Evolutionary conservation across 2,329 filamentous ascomycete species (phyloP).

Genomic region (Nothophaeocryptopus gaeumannii): DNA sequence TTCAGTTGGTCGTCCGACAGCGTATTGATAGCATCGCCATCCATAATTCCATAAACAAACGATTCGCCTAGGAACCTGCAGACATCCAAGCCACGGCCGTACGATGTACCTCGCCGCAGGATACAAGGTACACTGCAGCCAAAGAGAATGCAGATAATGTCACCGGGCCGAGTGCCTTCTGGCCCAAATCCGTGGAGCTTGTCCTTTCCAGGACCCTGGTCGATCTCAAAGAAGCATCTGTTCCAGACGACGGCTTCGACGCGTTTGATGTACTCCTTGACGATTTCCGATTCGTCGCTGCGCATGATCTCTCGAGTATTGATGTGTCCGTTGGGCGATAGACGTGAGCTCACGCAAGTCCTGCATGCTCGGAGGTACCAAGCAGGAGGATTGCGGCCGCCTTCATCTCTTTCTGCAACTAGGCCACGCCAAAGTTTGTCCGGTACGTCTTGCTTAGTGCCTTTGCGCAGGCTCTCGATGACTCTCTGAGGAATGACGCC

Average conservation of each 20-base stretch:
- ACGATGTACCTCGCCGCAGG: conserved; percentile 4
- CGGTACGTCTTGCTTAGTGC: not conserved
- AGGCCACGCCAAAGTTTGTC: conserved; percentile 21
- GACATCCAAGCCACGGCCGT: not conserved
- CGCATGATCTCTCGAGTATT: not conserved
- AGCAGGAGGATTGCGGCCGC: conserved; percentile 12
- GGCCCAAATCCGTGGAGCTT: conserved; percentile 4
- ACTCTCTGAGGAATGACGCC: conserved; percentile 8
- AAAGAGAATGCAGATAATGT: conserved; percentile 23
- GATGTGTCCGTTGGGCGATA: conserved; percentile 4
- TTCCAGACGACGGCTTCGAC: conserved; percentile 12
- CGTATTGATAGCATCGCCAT: conserved; percentile 34
- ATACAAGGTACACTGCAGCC: conserved; percentile 25
- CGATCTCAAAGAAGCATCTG: conserved; percentile 4
- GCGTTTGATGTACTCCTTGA: conserved; percentile 1
- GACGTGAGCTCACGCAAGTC: not conserved
- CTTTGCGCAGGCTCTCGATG: not conserved
- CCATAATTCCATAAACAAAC: conserved; percentile 27
- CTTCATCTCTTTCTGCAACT: conserved; percentile 17
- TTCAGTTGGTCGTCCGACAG: not conserved
- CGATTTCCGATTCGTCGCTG: not conserved
- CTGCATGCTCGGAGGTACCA: conserved; percentile 20
- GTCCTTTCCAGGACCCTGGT: not conserved
- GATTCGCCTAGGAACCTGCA: conserved; percentile 18
- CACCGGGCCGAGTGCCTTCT: conserved; percentile 1